These are phyloP conservation scores for Nemania sp. DNA, from an alignment of 2,329 filamentous ascomycete genomes.

Conservation along the genomic window DNA sequence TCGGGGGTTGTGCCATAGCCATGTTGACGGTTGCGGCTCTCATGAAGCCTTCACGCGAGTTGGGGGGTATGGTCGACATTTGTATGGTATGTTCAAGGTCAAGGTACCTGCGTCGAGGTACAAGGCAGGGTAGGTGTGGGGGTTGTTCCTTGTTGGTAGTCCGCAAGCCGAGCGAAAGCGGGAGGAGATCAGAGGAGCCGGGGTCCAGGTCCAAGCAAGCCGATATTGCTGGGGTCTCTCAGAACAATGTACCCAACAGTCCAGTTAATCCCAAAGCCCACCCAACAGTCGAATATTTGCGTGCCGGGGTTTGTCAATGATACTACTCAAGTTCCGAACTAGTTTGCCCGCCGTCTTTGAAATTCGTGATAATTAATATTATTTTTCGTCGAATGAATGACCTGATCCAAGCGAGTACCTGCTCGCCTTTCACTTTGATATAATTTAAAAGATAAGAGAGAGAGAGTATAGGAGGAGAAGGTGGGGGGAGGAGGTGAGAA, in stretches of 20 bases:
- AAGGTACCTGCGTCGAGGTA: constrained; percentile 59
- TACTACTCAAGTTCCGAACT: constrained; percentile 44
- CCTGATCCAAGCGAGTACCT: constrained; percentile 68
- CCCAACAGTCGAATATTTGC: constrained; percentile 47
- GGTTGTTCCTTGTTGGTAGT: constrained; percentile 49
- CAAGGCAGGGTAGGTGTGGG: constrained; percentile 49
- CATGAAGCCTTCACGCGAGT: constrained; percentile 64
- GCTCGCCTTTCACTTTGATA: constrained; percentile 64
- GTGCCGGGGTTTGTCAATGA: constrained; percentile 46
- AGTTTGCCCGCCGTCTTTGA: constrained; percentile 37
- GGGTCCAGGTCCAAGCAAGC: constrained; percentile 54
- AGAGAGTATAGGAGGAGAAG: constrained; percentile 50
- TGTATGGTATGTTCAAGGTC: constrained; percentile 59
- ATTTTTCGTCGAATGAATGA: constrained; percentile 62
- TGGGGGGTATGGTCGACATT: constrained; percentile 77
- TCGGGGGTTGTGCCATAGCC: constrained; percentile 70
- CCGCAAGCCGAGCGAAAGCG: constrained; percentile 58
- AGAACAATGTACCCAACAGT: constrained; percentile 49
- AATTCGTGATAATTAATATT: constrained; percentile 56
- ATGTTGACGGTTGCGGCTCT: constrained; percentile 68
- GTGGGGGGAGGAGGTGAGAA: constrained; percentile 54
- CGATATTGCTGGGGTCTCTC: constrained; percentile 50
- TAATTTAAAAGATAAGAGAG: constrained; percentile 49
- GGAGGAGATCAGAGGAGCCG: constrained; percentile 52
- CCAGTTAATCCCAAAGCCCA: constrained; percentile 51